Base-by-base conservation (phyloP, 2,329 filamentous ascomycete species). In the Thermochaetoides dissita region DNA sequence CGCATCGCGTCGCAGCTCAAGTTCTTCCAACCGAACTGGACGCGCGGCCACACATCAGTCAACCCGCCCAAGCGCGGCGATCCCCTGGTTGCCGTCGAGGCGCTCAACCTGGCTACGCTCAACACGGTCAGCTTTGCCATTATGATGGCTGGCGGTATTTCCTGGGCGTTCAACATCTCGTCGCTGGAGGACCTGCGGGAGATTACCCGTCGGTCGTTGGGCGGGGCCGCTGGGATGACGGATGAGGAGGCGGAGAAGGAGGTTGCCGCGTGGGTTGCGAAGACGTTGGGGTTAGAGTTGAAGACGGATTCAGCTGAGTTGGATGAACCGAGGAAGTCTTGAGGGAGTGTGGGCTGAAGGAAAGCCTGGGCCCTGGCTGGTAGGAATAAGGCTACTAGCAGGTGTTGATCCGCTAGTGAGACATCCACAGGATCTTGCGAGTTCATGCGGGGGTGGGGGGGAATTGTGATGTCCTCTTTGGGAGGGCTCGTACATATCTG, bases 51-150 rank as follows among this genome's bases (percentile, higher is more conserved):
- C 39, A 6, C 53, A 51, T 36, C 52, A 52, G 63, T 68, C 29
- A 40, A 39, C 34, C 36, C 34, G 7, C 42, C 40, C 41, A 30
- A 43, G 36, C 36, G 39, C 28, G 69, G 76, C 29, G 81, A 80
- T 54, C 71, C 76, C 1, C 58, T 82, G 34, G 80, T 95, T 49
- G 89, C 89, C 1, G 63, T 82, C 31, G 83, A 94, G 61, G 89
- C 89, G 0, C 67, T 98, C 17, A 83, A 80, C 38, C 67, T 95
- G 32, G 91, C 89, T 0, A 94, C 88, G 0, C 71, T 95, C 52
- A 94, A 94, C 53, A 84, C 91, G 9, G 55, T 79, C 30, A 83
- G 79, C 52, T 74, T 91, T 39, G 79, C 72, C 1, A 76, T 94
- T 59, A 76, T 93, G 71, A 63, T 72, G 7, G 70, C 75, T 0